These are phyloP conservation scores for Pseudogymnoascus sp. DNA, from an alignment of 2,329 filamentous ascomycete species.

Conservation along the genomic window DNA sequence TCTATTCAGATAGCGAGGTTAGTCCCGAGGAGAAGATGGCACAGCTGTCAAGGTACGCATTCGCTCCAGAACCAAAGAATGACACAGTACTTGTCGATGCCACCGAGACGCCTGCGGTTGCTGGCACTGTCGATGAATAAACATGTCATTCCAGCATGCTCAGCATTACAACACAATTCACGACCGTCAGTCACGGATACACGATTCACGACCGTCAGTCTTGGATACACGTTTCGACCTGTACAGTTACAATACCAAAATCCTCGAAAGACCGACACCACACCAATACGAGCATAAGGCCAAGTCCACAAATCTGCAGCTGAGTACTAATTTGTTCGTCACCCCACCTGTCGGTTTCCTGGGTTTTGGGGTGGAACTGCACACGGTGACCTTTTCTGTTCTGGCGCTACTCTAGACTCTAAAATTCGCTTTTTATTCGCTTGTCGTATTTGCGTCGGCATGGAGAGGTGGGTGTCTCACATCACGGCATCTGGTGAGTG, in stretches of 20 bases:
- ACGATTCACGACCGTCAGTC: neutral
- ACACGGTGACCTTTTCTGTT: neutral
- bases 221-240: neutral
- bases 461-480: constrained; percentile 3
- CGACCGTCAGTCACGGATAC: neutral
- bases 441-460: neutral
- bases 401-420: neutral
- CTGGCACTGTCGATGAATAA: constrained; percentile 19
- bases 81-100: constrained; percentile 26
- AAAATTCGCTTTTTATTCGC: neutral
- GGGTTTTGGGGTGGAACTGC: neutral
- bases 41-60: constrained; percentile 66
- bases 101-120: constrained; percentile 19
- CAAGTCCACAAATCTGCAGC: constrained; percentile 2
- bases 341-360: constrained; percentile 6
- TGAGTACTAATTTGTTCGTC: constrained; percentile 11
- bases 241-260: neutral
- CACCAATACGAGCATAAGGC: neutral
- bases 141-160: neutral
- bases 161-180: neutral
- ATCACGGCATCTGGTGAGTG: constrained; percentile 2
- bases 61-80: constrained; percentile 39
- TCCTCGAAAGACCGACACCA: neutral
- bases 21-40: constrained; percentile 91
- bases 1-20: constrained; percentile 72